These are phyloP conservation scores for Mycena latifolia DNA, from an alignment of 768 basidiomycete species.

Conservation along the genomic window DNA sequence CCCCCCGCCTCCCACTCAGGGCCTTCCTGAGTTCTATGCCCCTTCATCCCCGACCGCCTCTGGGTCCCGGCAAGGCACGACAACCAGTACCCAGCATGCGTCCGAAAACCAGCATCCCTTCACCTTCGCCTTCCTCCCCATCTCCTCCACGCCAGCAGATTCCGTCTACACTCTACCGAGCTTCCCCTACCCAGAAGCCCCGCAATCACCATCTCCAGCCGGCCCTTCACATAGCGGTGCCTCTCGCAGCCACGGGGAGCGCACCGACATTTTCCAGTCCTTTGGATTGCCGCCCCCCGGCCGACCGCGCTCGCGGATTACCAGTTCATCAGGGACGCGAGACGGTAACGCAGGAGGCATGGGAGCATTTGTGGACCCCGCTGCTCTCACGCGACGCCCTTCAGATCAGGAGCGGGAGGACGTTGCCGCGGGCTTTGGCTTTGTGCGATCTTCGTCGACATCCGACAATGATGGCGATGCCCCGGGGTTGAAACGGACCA, in stretches of 20 bases:
- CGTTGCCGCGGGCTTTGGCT: constrained; percentile 53
- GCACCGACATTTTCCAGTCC: constrained; percentile 59
- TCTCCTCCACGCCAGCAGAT: constrained; percentile 65
- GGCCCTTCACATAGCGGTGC: constrained; percentile 42
- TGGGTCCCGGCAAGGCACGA: constrained; percentile 38
- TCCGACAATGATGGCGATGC: constrained; percentile 42
- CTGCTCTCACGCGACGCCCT: constrained; percentile 48
- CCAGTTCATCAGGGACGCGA: constrained; percentile 42
- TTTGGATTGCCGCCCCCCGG: constrained; percentile 60
- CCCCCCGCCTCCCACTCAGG: constrained; percentile 64
- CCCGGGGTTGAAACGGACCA: constrained; percentile 71
- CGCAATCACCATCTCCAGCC: constrained; percentile 69
- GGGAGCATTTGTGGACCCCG: constrained; percentile 51
- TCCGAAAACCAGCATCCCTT: constrained; percentile 69
- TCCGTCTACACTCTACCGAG: constrained; percentile 55
- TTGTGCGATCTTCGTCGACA: constrained; percentile 28
- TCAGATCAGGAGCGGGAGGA: constrained; percentile 40
- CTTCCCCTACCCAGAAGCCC: constrained; percentile 67
- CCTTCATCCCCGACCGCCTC: constrained; percentile 54
- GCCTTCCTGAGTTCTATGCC: constrained; percentile 65
- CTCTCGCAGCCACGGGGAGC: constrained; percentile 48
- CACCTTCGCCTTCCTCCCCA: constrained; percentile 63
- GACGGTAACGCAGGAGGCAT: constrained; percentile 38
- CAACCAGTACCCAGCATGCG: constrained; percentile 62
- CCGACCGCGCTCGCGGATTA: constrained; percentile 55